Conservation (phyloP, 345 rosid species). For the Stellera chamaejasme region DNA sequence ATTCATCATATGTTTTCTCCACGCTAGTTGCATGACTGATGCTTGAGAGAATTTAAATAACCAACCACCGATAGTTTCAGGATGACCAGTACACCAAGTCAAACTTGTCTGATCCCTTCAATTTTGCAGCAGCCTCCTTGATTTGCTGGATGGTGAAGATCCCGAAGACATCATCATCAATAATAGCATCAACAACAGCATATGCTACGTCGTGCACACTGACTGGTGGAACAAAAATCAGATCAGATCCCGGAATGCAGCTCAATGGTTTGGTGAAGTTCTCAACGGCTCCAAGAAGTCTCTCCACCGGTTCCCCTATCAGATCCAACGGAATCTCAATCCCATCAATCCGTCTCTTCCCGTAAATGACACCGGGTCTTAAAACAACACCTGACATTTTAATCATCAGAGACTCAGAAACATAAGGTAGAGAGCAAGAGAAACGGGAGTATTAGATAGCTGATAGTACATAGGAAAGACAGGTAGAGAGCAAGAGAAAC, state of each 20-base stretch:
- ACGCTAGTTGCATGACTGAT: no score
- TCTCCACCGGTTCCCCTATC: conserved; percentile 70
- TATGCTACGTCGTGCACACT: conserved; percentile 76
- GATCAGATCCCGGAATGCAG: conserved; percentile 73
- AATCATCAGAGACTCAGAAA: conserved; percentile 7
- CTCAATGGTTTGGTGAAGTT: conserved; percentile 58
- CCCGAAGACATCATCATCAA: conserved; percentile 75
- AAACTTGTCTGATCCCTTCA: conserved; percentile 26
- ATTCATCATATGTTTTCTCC: no score
- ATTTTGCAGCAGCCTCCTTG: conserved; percentile 81
- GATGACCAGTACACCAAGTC: no score
- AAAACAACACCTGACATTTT: conserved; percentile 58
- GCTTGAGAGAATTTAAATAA: no score
- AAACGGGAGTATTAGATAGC: no score
- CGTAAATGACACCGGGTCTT: conserved; percentile 85
- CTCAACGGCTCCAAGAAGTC: conserved; percentile 40
- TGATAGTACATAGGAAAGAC: no score
- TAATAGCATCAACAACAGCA: conserved; percentile 56
- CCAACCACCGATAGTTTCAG: no score
- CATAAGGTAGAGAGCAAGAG: not conserved
- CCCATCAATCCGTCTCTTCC: conserved; percentile 66
- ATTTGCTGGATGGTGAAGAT: conserved; percentile 89
- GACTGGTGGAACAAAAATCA: conserved; percentile 73
- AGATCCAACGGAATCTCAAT: conserved; percentile 76
- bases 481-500: no score